Conservation (phyloP, 2,329 filamentous ascomycete genomes). For the Colletotrichum sp. region DNA sequence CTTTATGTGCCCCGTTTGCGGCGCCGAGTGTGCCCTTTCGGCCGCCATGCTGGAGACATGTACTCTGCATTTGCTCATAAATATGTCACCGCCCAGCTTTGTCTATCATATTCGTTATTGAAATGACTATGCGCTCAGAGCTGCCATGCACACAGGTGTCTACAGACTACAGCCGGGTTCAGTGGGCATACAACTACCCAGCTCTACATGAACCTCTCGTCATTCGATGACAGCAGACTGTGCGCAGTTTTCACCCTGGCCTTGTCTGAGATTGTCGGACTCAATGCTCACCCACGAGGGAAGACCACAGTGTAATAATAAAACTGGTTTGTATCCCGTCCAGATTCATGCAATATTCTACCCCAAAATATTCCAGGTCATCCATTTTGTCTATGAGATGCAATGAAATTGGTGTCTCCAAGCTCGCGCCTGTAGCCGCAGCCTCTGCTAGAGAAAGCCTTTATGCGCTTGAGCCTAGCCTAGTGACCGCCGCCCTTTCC, state of each 20-base stretch:
- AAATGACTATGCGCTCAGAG: neutral
- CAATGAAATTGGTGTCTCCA: neutral
- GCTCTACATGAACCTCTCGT: neutral
- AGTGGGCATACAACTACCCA: neutral
- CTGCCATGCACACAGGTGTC: neutral
- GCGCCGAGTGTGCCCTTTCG: neutral
- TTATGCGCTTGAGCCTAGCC: neutral
- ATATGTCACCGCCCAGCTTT: neutral
- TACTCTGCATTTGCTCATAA: neutral
- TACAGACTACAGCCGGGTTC: neutral
- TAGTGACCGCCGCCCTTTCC: neutral
- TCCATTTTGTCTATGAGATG: neutral
- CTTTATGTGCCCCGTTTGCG: neutral
- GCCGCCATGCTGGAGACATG: neutral
- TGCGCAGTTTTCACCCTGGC: neutral
- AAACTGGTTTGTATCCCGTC: neutral
- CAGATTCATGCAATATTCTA: neutral
- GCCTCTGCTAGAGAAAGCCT: neutral
- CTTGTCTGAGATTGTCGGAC: neutral
- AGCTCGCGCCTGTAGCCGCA: neutral
- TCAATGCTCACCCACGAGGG: no score
- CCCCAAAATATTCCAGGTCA: neutral
- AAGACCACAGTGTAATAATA: neutral
- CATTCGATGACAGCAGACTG: neutral
- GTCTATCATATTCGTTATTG: rapidly evolving